Evolutionary conservation across 257 asterid species (phyloP).

Genomic region (Solanum lycopersicoides): DNA sequence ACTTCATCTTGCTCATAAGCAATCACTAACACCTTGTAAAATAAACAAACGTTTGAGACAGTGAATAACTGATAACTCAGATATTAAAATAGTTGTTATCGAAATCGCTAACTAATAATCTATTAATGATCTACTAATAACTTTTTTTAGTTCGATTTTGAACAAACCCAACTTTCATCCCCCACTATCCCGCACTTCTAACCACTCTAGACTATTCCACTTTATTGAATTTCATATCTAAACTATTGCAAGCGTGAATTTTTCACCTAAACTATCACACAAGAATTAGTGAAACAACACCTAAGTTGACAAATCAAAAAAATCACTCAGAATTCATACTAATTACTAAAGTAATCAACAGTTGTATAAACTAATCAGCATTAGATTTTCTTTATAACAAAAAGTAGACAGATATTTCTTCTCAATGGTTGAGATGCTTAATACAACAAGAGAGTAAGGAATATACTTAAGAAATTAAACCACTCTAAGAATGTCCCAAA

Average conservation of each 20-base stretch:
- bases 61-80: too few relatives aligned
- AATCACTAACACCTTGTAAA: neutral
- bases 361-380: neutral
- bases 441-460: slow-evolving; percentile 24
- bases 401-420: neutral
- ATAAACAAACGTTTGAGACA: neutral
- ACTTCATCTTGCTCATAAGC: neutral
- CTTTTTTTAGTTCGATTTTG: too few relatives aligned
- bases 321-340: neutral
- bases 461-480: slow-evolving; percentile 7
- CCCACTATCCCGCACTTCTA: neutral
- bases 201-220: neutral
- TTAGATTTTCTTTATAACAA: neutral
- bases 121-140: too few relatives aligned
- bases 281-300: neutral
- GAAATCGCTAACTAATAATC: too few relatives aligned
- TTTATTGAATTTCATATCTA: too few relatives aligned
- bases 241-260: too few relatives aligned
- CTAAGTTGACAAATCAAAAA: too few relatives aligned
- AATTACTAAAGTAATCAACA: neutral
- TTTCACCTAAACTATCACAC: neutral
- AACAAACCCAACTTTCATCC: neutral
- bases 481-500: neutral
- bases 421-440: neutral
- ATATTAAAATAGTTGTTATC: too few relatives aligned